Base-by-base conservation (phyloP, 2,329 filamentous ascomycete genomes). In the Colletotrichum sansevieriae region DNA sequence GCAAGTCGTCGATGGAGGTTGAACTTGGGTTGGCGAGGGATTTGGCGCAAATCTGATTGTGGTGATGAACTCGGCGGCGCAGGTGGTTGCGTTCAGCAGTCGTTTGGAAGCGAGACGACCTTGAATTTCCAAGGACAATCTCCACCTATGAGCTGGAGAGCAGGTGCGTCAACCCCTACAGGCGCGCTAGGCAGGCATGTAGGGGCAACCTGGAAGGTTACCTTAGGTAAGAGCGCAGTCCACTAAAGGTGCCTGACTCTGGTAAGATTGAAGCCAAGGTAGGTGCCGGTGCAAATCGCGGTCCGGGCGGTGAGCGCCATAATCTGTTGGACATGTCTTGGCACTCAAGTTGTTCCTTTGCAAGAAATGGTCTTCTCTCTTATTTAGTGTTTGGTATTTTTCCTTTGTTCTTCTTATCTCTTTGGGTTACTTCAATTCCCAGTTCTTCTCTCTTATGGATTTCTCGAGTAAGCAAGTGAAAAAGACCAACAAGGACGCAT, bases 261-360 rank as follows among this genome's bases (percentile, higher is more conserved):
- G 29, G 29, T 29, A 8, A 29, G 9, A 29, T 29, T 29, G 29
- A 29, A 29, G 29, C 6, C 29, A 29, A 29, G 3, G 52, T 2
- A 41, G 18, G 13, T 11, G 33, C 15, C 18, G 8, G 51, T 18
- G n/a, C 25, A 52, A 10, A 55, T 35, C 58, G 47, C 58, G 49
- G 47, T 37, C 39, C 41, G 39, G 56, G 63, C 56, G 56, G 63
- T 46, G 25, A 65, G 55, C 56, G 55, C 61, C 63, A 65, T 65
- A n/a, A 43, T 29, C 29, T 29, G 2, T 9, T 29, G 29, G 29
- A 29, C 29, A 1, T 1, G 37, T 29, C 29, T 29, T 29, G 29
- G 29, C 29, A 8, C 6, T 29, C 29, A 29, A 29, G 8, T 29
- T 29, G 29, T 29, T 29, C 29, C 29, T 29, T 29, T 29, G 29